Conservation (phyloP, 176 grass and related monocot genomes). For the Rhynchospora pubera region DNA sequence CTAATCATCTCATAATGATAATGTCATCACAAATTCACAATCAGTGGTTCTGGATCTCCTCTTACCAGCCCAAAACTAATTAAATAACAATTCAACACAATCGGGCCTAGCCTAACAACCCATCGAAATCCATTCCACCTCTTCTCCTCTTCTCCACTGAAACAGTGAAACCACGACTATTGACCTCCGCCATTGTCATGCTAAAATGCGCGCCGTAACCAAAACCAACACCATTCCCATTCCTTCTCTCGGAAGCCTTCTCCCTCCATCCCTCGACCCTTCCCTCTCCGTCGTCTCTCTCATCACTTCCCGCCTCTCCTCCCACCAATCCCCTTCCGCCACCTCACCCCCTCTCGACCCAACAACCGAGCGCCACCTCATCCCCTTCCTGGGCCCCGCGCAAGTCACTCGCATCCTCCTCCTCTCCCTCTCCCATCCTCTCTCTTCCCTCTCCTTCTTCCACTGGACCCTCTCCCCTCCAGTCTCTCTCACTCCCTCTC, state of each 20-base stretch:
- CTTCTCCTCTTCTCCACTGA: too few species aligned
- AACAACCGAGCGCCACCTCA: constrained; percentile 27
- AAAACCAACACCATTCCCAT: neutral
- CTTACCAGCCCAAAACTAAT: neutral
- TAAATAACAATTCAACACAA: neutral
- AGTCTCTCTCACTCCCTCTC: constrained; percentile 28
- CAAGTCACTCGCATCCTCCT: constrained; percentile 61
- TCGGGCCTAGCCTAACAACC: neutral
- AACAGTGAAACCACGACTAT: too few species aligned
- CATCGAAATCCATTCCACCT: neutral
- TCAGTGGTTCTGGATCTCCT: neutral
- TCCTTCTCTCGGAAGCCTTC: constrained; percentile 40
- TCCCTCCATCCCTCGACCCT: constrained; percentile 61
- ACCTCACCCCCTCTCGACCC: constrained; percentile 18
- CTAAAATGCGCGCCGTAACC: neutral
- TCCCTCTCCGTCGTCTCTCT: constrained; percentile 52
- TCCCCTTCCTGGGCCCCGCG: constrained; percentile 54
- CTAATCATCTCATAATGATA: too few species aligned
- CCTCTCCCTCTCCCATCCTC: constrained; percentile 57
- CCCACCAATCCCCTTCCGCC: neutral
- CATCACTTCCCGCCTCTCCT: constrained; percentile 47
- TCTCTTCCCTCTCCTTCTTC: constrained; percentile 61
- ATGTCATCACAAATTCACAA: neutral
- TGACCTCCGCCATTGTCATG: neutral
- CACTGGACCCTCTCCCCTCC: constrained; percentile 31